Evolutionary conservation across 2,329 filamentous ascomycete genomes (phyloP).

Genomic region (Colletotrichum karsti): DNA sequence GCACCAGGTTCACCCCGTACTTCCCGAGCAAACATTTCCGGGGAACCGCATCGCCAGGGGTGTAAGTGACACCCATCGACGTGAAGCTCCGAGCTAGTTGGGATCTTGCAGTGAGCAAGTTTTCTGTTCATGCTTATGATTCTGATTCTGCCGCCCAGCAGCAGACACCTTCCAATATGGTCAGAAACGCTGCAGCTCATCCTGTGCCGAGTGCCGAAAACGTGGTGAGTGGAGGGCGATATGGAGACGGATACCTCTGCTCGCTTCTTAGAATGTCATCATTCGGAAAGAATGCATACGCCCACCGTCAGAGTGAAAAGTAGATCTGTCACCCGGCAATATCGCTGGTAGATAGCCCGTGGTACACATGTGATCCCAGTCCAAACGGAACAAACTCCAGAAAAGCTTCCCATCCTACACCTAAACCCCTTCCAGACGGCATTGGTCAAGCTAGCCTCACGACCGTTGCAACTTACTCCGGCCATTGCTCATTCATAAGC

Average conservation of each 20-base stretch:
- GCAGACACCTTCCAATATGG: neutral
- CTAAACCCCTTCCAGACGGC: neutral
- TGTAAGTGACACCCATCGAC: neutral
- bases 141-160: neutral
- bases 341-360: neutral
- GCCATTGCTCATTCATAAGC: neutral
- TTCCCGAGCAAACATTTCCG: neutral
- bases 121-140: neutral
- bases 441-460: conserved; percentile 2
- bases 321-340: neutral
- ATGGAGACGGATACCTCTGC: no score
- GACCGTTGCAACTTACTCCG: neutral
- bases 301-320: no score
- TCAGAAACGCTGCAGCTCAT: neutral
- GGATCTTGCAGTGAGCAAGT: conserved; percentile 10
- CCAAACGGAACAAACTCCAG: neutral
- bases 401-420: neutral
- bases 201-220: neutral
- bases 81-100: neutral
- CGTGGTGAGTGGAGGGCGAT: neutral
- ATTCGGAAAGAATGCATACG: no score
- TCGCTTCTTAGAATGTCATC: no score
- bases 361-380: neutral
- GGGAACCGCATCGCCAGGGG: neutral
- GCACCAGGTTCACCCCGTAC: neutral